Conservation (phyloP, 2,329 filamentous ascomycete genomes). For the Talaromyces sp. region DNA sequence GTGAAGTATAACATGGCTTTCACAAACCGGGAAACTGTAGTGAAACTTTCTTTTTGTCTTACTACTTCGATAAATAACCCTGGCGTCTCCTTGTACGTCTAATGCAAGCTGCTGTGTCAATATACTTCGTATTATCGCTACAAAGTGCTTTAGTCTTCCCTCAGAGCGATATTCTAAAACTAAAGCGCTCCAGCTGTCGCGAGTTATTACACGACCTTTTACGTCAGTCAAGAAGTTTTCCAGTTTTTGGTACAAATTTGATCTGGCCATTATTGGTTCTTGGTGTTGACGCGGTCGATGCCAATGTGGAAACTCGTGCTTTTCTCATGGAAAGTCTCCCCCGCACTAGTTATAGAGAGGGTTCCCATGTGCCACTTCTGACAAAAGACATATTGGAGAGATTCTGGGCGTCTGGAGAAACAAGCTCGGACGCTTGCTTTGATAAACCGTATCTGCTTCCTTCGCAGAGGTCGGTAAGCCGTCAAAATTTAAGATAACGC, state of each 20-base stretch:
- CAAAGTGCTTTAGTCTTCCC: conserved; percentile 27
- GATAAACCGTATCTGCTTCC: conserved; percentile 27
- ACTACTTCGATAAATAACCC: too few relatives aligned
- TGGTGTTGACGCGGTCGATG: conserved; percentile 25
- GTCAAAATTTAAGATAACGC: too few relatives aligned
- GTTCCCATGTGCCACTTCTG: conserved; percentile 24
- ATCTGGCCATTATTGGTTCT: conserved; percentile 34
- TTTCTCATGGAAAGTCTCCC: conserved; percentile 24
- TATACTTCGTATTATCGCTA: conserved; percentile 35
- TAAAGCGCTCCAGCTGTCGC: background rate
- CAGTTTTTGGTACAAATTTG: conserved; percentile 18
- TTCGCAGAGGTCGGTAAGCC: conserved; percentile 7
- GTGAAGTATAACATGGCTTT: too few relatives aligned
- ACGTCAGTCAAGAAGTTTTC: background rate
- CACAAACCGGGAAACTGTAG: too few relatives aligned
- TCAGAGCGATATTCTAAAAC: conserved; percentile 9
- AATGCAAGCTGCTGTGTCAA: conserved; percentile 25
- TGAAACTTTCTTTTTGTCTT: too few relatives aligned
- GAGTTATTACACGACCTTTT: background rate
- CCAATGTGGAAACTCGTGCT: conserved; percentile 12
- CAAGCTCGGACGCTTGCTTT: conserved; percentile 35
- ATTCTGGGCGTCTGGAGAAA: conserved; percentile 29
- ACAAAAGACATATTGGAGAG: conserved; percentile 26
- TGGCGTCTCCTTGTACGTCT: conserved; percentile 22
- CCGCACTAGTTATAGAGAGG: conserved; percentile 21